These are phyloP conservation scores for Thelonectria olida DNA, from an alignment of 2,329 filamentous ascomycete species.

Conservation along the genomic window DNA sequence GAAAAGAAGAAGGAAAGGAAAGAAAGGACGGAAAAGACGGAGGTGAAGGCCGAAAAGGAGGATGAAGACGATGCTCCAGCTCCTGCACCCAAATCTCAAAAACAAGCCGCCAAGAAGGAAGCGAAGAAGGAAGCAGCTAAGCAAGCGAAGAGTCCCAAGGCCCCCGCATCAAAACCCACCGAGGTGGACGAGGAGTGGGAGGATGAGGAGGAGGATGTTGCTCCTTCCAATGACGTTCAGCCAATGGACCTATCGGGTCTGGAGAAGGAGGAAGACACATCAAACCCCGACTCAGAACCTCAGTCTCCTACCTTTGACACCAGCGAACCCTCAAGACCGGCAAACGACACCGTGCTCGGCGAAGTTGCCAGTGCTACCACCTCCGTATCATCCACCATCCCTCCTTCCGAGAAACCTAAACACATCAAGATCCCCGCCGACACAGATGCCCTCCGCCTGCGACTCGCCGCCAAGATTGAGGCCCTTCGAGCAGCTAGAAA, in stretches of 20 bases:
- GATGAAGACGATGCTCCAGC: slow-evolving; percentile 27
- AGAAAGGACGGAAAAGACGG: slow-evolving; percentile 43
- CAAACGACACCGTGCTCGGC: slow-evolving; percentile 48
- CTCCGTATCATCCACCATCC: slow-evolving; percentile 73
- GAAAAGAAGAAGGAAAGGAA: slow-evolving; percentile 54
- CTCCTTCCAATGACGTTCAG: slow-evolving; percentile 23
- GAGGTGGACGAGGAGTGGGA: slow-evolving; percentile 27
- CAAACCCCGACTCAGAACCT: slow-evolving; percentile 61
- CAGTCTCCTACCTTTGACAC: slow-evolving; percentile 67
- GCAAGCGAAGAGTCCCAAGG: slow-evolving; percentile 32
- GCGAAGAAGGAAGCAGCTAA: no score
- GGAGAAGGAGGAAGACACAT: slow-evolving; percentile 55
- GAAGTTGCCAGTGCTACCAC: slow-evolving; percentile 69
- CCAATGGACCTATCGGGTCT: slow-evolving; percentile 42
- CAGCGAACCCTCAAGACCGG: slow-evolving; percentile 51
- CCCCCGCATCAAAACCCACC: slow-evolving; percentile 27
- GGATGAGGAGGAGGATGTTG: slow-evolving; percentile 24
- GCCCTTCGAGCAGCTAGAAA: slow-evolving; percentile 86
- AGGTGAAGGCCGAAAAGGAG: slow-evolving; percentile 39
- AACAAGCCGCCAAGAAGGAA: slow-evolving; percentile 41
- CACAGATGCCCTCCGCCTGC: slow-evolving; percentile 78
- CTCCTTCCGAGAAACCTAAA: slow-evolving; percentile 69
- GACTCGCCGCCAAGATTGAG: slow-evolving; percentile 85
- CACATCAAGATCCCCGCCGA: slow-evolving; percentile 75
- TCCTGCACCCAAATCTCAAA: slow-evolving; percentile 35